These are phyloP conservation scores for Solanum chaucha DNA, from an alignment of 257 asterid species.

Conservation along the genomic window DNA sequence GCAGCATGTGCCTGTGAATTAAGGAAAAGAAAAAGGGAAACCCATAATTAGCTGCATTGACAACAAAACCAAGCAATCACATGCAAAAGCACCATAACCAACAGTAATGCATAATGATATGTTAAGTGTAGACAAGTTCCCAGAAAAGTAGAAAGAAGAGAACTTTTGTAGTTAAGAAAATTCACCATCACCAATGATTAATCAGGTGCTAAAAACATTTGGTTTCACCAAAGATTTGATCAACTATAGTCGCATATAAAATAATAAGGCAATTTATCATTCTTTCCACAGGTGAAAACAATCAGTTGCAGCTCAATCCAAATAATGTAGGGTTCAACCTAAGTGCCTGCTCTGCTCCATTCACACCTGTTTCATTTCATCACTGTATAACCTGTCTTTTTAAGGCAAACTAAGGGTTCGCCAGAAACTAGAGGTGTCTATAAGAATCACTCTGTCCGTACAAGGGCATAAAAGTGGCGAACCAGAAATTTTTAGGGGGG, in stretches of 20 bases:
- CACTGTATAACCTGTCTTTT: not conserved
- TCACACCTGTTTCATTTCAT: not conserved
- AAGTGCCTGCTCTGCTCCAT: not conserved
- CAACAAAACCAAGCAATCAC: not conserved
- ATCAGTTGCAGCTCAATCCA: not conserved
- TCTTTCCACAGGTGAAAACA: not conserved
- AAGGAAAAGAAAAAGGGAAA: not conserved
- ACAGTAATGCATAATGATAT: not conserved
- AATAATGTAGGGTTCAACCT: not conserved
- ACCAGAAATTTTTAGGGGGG: no score
- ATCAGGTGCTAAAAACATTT: not conserved
- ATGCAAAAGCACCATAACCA: not conserved
- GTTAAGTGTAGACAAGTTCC: not conserved
- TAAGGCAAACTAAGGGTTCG: not conserved
- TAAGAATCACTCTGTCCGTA: not conserved
- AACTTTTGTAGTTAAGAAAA: not conserved
- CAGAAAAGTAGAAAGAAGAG: not conserved
- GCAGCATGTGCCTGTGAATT: slow-evolving; percentile 89
- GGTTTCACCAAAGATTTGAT: not conserved
- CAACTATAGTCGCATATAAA: not conserved
- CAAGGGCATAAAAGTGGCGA: not conserved
- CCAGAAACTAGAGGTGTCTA: not conserved
- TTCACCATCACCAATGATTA: not conserved
- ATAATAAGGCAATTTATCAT: not conserved
- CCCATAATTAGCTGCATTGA: not conserved